Conservation (phyloP, 345 rosid species). For the Eucalyptus victrix region DNA sequence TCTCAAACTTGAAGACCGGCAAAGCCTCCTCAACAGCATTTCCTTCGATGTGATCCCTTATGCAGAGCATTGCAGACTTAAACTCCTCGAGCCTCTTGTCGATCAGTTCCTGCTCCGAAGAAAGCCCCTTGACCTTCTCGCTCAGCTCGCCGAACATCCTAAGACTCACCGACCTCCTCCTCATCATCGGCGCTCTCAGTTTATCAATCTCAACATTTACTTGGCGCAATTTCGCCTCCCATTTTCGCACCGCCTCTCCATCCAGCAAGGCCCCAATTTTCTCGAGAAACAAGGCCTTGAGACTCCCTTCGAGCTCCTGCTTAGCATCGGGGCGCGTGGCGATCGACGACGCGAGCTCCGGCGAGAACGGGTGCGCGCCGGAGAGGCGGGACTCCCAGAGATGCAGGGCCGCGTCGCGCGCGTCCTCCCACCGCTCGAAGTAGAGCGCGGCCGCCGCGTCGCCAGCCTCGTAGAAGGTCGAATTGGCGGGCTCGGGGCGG, state of each 20-base stretch:
- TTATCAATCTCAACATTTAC: slow-evolving; percentile 9
- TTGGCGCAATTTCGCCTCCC: slow-evolving; percentile 7
- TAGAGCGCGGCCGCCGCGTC: neutral
- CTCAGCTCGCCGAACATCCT: neutral
- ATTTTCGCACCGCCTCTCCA: slow-evolving; percentile 28
- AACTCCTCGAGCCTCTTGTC: slow-evolving; percentile 44
- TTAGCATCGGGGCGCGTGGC: slow-evolving; percentile 18
- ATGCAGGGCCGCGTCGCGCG: neutral
- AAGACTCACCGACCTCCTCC: neutral
- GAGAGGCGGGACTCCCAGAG: neutral
- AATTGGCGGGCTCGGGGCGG: neutral
- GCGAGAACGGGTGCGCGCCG: neutral
- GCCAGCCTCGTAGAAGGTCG: neutral
- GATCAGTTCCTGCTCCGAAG: slow-evolving; percentile 20
- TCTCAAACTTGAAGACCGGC: slow-evolving; percentile 9
- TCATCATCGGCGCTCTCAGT: neutral
- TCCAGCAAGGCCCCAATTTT: slow-evolving; percentile 19
- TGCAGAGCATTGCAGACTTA: slow-evolving; percentile 28
- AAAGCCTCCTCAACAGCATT: neutral
- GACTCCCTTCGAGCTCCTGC: slow-evolving; percentile 20
- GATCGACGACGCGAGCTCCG: slow-evolving; percentile 10
- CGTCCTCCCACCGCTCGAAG: neutral
- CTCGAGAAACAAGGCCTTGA: slow-evolving; percentile 18
- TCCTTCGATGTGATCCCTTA: slow-evolving; percentile 30
- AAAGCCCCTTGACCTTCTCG: slow-evolving; percentile 12